phyloP scores from a whole-genome alignment of 176 grass and related monocot genomes.

The Alopecurus myosuroides region DNA sequence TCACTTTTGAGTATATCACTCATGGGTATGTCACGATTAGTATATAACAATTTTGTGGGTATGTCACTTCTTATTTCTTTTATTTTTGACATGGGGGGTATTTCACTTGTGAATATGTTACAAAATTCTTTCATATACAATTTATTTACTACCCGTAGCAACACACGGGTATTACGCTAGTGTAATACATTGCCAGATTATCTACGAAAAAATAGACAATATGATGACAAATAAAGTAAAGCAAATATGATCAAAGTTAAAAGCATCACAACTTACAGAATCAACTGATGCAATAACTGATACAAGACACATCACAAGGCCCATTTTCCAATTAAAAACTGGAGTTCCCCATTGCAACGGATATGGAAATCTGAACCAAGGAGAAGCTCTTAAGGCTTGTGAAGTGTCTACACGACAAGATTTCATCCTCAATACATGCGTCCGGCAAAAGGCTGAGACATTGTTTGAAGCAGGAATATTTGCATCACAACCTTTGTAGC shows the following conservation, averaged over 20 bases:
- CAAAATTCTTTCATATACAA: too few species aligned
- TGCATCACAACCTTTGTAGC: slow-evolving; percentile 80
- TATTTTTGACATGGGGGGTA: too few species aligned
- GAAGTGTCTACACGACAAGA: slow-evolving; percentile 84
- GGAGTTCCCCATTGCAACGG: slow-evolving; percentile 97
- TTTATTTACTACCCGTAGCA: too few species aligned
- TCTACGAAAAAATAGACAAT: not conserved
- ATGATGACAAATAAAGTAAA: slow-evolving; percentile 8
- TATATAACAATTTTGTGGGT: too few species aligned
- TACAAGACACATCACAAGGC: slow-evolving; percentile 83
- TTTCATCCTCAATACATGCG: slow-evolving; percentile 80
- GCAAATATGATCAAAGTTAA: not conserved
- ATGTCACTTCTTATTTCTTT: too few species aligned
- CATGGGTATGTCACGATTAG: too few species aligned
- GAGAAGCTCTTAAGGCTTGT: slow-evolving; percentile 76
- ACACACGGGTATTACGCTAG: too few species aligned
- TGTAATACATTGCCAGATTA: not conserved
- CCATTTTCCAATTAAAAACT: slow-evolving; percentile 92
- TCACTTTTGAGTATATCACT: too few species aligned
- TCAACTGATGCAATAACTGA: slow-evolving; percentile 87
- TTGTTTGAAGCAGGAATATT: slow-evolving; percentile 85
- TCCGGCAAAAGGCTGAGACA: slow-evolving; percentile 81
- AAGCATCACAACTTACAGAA: slow-evolving; percentile 72
- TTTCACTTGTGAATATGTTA: too few species aligned
- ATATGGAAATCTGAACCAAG: slow-evolving; percentile 96